A percentile compares a stretch with the other conserved stretches of the same genome.
These are phyloP conservation scores for Staphylotrichum longicolle DNA, from an alignment of 495 filamentous ascomycete genomes.

Conservation along the genomic window DNA sequence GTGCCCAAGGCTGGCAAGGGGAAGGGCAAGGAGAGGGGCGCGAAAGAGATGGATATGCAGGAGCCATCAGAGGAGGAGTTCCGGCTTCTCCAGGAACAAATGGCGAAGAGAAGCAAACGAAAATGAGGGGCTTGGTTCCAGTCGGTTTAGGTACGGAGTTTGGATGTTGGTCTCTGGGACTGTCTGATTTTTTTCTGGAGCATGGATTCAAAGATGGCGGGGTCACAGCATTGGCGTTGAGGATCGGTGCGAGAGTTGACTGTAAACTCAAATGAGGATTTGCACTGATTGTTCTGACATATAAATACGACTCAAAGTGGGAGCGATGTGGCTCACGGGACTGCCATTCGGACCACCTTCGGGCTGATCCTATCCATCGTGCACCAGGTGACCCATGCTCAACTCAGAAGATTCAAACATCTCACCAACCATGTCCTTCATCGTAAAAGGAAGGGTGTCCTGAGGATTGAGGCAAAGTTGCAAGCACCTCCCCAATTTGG, in stretches of 20 bases:
- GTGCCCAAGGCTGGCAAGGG: conserved; percentile 43
- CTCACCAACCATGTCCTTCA: background rate
- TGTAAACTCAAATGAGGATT: background rate
- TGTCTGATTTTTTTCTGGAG: no score
- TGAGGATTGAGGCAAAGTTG: background rate
- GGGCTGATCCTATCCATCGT: background rate
- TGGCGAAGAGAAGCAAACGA: conserved; percentile 46
- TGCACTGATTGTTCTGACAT: background rate
- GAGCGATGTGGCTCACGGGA: no score
- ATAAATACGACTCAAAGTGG: no score
- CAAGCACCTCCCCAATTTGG: background rate
- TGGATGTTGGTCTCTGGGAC: background rate
- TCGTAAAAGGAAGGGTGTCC: background rate
- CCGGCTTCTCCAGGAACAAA: conserved; percentile 42
- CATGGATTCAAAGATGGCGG: background rate
- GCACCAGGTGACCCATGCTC: background rate
- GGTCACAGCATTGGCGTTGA: conserved; percentile 5
- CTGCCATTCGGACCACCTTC: background rate
- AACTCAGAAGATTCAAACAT: background rate
- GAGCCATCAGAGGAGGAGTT: conserved; percentile 71
- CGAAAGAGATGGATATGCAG: conserved; percentile 46
- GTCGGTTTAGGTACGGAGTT: background rate
- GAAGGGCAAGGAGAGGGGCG: conserved; percentile 50
- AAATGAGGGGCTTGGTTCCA: conserved; percentile 17
- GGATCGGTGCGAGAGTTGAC: background rate